Conservation (phyloP, 2,329 filamentous ascomycete genomes). For the Penicillium vulpinum region DNA sequence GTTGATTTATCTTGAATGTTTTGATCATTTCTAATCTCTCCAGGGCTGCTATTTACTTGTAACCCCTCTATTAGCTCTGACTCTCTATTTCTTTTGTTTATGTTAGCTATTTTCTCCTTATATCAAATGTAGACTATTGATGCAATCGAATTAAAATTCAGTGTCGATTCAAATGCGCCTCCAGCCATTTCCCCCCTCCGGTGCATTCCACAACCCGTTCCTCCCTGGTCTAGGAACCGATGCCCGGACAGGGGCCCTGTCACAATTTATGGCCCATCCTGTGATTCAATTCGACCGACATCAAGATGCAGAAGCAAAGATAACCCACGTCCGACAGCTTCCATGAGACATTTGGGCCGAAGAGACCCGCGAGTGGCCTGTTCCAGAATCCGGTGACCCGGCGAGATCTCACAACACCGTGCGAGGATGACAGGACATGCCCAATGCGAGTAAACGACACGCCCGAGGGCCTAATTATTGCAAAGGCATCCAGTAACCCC, state of each 20-base stretch:
- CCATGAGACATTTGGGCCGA: slow-evolving; percentile 31
- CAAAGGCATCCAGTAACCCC: slow-evolving; percentile 16
- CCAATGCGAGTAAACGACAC: slow-evolving; percentile 13
- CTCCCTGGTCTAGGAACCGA: slow-evolving; percentile 22
- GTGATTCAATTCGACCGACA: slow-evolving; percentile 21
- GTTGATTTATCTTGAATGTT: background rate
- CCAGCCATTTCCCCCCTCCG: slow-evolving; percentile 14
- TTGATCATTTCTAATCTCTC: background rate
- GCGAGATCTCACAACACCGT: slow-evolving; percentile 26
- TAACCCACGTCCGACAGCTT: slow-evolving; percentile 20
- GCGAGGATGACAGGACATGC: slow-evolving; percentile 23
- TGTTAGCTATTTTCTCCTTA: background rate
- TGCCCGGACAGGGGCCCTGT: slow-evolving; percentile 18
- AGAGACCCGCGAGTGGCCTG: slow-evolving; percentile 27
- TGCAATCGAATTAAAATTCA: background rate
- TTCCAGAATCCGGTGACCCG: slow-evolving; percentile 30
- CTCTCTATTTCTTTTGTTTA: background rate
- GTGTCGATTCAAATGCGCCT: slow-evolving; percentile 11
- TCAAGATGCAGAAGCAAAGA: slow-evolving; percentile 22
- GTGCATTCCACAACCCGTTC: slow-evolving; percentile 26
- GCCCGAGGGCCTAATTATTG: slow-evolving; percentile 15
- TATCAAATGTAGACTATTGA: slow-evolving; percentile 1
- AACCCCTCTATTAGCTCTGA: background rate
- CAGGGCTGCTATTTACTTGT: background rate
- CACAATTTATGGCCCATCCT: slow-evolving; percentile 20